phyloP scores from a whole-genome alignment of 306 rosid genomes.

The Dalbergia cultrata region DNA sequence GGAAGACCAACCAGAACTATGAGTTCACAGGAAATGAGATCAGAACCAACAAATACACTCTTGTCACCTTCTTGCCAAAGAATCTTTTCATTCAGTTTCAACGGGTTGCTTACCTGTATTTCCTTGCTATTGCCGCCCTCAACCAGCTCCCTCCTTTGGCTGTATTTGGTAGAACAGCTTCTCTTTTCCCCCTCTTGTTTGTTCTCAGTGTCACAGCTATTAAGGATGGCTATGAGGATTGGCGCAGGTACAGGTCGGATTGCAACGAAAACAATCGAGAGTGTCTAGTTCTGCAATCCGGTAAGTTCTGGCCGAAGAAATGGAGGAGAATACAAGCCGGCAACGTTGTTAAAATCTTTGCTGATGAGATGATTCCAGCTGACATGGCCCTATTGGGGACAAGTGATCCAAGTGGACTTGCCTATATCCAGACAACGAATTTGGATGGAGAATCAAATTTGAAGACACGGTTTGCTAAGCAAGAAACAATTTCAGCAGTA shows the following conservation, averaged over 20 bases:
- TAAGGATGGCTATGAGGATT: conserved; percentile 93
- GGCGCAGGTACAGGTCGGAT: conserved; percentile 83
- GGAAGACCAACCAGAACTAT: conserved; percentile 69
- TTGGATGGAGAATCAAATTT: conserved; percentile 92
- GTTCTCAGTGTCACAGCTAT: conserved; percentile 85
- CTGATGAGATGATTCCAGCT: conserved; percentile 78
- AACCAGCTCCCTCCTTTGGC: conserved; percentile 95
- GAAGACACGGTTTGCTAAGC: conserved; percentile 87
- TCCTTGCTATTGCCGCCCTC: conserved; percentile 86
- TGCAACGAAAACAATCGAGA: conserved; percentile 73
- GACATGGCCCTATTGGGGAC: conserved; percentile 84
- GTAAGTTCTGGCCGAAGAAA: conserved; percentile 55
- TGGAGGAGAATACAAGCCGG: conserved; percentile 81
- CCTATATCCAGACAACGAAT: conserved; percentile 89
- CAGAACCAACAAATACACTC: conserved; percentile 74
- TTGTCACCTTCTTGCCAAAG: conserved; percentile 81
- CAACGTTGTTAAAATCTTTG: conserved; percentile 66
- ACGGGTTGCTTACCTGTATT: conserved; percentile 83
- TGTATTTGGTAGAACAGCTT: conserved; percentile 83
- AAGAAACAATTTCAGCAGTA: conserved; percentile 70
- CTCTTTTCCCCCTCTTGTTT: conserved; percentile 78
- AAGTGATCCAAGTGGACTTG: conserved; percentile 84
- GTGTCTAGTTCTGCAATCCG: conserved; percentile 61
- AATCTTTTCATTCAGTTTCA: conserved; percentile 87
- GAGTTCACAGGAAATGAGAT: conserved; percentile 82